Percentiles rank a stretch among this genome's conserved stretches.
Conservation (phyloP, 345 rosid genomes). For the Abelmoschus esculentus region DNA sequence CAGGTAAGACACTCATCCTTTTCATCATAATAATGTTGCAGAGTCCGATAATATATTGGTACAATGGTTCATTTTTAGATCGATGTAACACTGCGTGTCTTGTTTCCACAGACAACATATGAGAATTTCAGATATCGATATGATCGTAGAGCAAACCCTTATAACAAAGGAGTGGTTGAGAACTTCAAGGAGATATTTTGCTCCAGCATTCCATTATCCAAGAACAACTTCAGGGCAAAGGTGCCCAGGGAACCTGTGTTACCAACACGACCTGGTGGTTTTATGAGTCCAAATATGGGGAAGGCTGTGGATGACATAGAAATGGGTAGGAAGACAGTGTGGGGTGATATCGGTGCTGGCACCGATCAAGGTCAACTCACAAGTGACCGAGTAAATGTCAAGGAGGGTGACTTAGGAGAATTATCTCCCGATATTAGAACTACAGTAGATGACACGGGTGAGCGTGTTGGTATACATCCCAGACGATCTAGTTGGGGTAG, state of each 20-base stretch:
- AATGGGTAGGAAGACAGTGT: constrained; percentile 93
- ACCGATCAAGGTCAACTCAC: constrained; percentile 49
- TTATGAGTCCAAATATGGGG: constrained; percentile 98
- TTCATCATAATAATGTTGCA: not conserved
- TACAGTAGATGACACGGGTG: constrained; percentile 56
- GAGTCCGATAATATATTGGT: not conserved
- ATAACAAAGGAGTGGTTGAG: constrained; percentile 58
- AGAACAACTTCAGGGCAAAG: constrained; percentile 67
- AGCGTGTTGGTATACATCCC: constrained; percentile 57
- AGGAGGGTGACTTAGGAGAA: constrained; percentile 74
- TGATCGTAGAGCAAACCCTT: constrained; percentile 84
- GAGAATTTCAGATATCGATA: constrained; percentile 91
- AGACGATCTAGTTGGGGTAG: constrained; percentile 81
- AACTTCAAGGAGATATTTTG: constrained; percentile 76
- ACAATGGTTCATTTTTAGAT: not conserved
- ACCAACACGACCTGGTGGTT: constrained; percentile 58
- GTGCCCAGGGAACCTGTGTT: constrained; percentile 64
- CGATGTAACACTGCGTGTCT: not conserved
- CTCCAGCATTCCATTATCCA: constrained; percentile 60
- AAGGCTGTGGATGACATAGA: constrained; percentile 84
- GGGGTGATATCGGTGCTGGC: constrained; percentile 71
- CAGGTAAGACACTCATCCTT: constrained; percentile 42
- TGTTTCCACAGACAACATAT: constrained; percentile 75
- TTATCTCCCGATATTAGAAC: constrained; percentile 68
- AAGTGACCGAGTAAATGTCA: constrained; percentile 51